These are phyloP conservation scores for Sisymbrium altissimum DNA, from an alignment of 345 rosid species.

Conservation along the genomic window DNA sequence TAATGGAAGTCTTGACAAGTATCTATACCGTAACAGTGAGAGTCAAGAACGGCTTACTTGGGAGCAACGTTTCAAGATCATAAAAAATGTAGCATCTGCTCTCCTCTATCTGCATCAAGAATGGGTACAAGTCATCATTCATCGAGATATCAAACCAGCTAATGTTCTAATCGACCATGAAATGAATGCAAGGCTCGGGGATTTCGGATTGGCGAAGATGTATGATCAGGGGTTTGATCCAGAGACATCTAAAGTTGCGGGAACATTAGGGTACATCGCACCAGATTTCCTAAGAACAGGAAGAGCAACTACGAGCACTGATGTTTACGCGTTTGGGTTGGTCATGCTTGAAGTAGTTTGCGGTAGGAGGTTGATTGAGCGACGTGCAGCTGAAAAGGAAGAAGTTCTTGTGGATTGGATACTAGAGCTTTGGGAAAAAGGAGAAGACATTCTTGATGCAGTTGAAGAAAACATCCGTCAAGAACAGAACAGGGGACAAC, in stretches of 20 bases:
- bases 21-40: slow-evolving; percentile 17
- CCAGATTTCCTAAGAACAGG: slow-evolving; percentile 40
- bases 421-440: slow-evolving; percentile 36
- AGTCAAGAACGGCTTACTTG: slow-evolving; percentile 31
- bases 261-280: slow-evolving; percentile 45
- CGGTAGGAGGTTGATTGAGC: slow-evolving; percentile 41
- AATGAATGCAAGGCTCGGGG: slow-evolving; percentile 42
- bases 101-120: slow-evolving; percentile 43
- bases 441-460: slow-evolving; percentile 27
- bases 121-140: slow-evolving; percentile 50
- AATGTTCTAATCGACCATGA: slow-evolving; percentile 39
- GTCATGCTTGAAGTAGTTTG: slow-evolving; percentile 44
- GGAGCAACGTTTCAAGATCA: slow-evolving; percentile 42
- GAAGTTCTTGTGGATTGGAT: slow-evolving; percentile 38
- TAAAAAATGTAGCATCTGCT: slow-evolving; percentile 40
- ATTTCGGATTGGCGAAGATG: slow-evolving; percentile 42
- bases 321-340: slow-evolving; percentile 44
- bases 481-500: slow-evolving; percentile 16
- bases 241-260: slow-evolving; percentile 39
- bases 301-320: slow-evolving; percentile 38
- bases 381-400: background rate
- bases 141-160: slow-evolving; percentile 43
- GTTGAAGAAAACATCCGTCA: slow-evolving; percentile 20
- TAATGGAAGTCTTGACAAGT: slow-evolving; percentile 52
- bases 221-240: slow-evolving; percentile 40